These are phyloP conservation scores for Pyricularia pennisetigena DNA, from an alignment of 2,329 filamentous ascomycete species.

Conservation along the genomic window DNA sequence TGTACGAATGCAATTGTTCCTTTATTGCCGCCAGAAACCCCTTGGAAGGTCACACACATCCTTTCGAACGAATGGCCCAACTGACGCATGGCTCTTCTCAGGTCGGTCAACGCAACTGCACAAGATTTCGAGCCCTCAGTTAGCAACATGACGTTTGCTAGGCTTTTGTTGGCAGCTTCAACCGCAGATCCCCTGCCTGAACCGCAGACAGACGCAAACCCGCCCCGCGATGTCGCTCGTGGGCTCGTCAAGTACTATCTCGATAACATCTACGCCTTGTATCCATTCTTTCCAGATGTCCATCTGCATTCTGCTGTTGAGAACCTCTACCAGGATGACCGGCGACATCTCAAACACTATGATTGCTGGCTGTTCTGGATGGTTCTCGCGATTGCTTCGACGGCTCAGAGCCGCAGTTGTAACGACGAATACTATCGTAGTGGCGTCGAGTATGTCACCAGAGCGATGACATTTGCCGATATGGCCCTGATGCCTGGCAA, in stretches of 20 bases:
- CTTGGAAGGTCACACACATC: background rate
- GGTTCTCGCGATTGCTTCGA: constrained; percentile 76
- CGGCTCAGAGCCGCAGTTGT: constrained; percentile 59
- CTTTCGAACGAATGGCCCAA: background rate
- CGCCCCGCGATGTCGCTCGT: constrained; percentile 58
- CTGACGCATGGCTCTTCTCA: constrained; percentile 23
- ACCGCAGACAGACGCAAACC: constrained; percentile 50
- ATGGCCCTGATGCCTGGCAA: constrained; percentile 78
- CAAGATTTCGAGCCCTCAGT: constrained; percentile 86
- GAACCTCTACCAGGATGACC: constrained; percentile 60
- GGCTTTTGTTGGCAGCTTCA: constrained; percentile 75
- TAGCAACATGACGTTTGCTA: constrained; percentile 85
- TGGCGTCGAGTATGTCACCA: constrained; percentile 45
- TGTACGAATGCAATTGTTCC: constrained; percentile 43
- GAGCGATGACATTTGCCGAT: constrained; percentile 69
- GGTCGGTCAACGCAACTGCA: constrained; percentile 88
- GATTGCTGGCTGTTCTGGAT: constrained; percentile 85
- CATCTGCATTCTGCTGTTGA: constrained; percentile 70
- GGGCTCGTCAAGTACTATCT: constrained; percentile 75
- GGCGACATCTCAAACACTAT: constrained; percentile 49
- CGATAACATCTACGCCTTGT: constrained; percentile 66
- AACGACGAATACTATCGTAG: constrained; percentile 53
- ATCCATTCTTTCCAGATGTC: constrained; percentile 77
- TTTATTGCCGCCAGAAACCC: too few species aligned
- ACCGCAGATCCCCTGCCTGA: constrained; percentile 58